Evolutionary conservation across 768 basidiomycete species (phyloP).

Genomic region (Xerocomellus amylosporus): DNA sequence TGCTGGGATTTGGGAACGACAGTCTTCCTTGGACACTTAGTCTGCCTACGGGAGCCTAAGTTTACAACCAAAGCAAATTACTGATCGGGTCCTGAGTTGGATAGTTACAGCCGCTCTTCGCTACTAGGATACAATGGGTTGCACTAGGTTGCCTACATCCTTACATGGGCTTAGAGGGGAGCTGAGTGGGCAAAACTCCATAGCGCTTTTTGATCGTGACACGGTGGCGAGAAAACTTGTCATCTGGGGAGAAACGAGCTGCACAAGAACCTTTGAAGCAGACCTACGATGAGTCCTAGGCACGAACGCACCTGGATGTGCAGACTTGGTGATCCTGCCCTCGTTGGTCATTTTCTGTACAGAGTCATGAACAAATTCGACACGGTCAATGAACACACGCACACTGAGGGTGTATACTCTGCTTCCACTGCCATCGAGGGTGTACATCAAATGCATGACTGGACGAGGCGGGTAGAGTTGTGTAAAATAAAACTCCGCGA

Average conservation of each 20-base stretch:
- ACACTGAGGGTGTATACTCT: slow-evolving; percentile 94
- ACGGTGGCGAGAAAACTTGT: slow-evolving; percentile 97
- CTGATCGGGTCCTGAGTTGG: too few relatives aligned
- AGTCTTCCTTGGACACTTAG: too few relatives aligned
- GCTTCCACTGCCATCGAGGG: slow-evolving; percentile 68
- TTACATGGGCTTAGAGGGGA: slow-evolving; percentile 86
- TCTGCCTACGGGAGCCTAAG: not conserved
- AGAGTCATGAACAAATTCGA: slow-evolving; percentile 4
- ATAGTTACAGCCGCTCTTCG: too few relatives aligned
- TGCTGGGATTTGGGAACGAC: too few relatives aligned
- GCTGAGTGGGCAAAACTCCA: slow-evolving; percentile 84
- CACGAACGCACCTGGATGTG: slow-evolving; percentile 79
- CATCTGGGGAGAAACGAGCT: slow-evolving; percentile 99
- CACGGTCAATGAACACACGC: slow-evolving; percentile 11
- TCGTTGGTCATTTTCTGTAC: slow-evolving; percentile 77
- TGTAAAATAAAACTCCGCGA: slow-evolving; percentile 18
- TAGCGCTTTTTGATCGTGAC: slow-evolving; percentile 96
- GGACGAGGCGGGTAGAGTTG: slow-evolving; percentile 3
- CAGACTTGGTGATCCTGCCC: slow-evolving; percentile 89
- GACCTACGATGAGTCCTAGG: not conserved
- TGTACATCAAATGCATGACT: slow-evolving; percentile 98
- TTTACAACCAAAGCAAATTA: not conserved
- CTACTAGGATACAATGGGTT: too few relatives aligned
- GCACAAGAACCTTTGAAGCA: not conserved
- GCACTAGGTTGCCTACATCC: too few relatives aligned